These are phyloP conservation scores for Venustampulla echinocandica DNA, from an alignment of 495 filamentous ascomycete genomes.

Conservation along the genomic window DNA sequence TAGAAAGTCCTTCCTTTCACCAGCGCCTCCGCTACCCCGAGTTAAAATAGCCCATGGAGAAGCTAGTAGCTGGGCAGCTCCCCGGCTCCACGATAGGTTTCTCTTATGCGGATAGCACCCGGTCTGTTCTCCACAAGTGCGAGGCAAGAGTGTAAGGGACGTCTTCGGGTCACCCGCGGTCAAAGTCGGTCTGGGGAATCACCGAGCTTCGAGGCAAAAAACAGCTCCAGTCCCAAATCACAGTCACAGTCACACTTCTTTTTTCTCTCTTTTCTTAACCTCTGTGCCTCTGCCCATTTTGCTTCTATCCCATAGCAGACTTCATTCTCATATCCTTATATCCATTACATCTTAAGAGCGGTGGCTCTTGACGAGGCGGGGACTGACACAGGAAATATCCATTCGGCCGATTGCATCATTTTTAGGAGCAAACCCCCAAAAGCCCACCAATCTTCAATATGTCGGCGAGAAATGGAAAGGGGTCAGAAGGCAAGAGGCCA, in stretches of 20 bases:
- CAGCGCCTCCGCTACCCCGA: conserved; percentile 9
- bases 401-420: conserved; percentile 10
- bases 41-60: not conserved
- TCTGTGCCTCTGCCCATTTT: not conserved
- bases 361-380: not conserved
- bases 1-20: too few species aligned
- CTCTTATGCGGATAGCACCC: not conserved
- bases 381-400: not conserved
- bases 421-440: not conserved
- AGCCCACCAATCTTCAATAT: conserved; percentile 38
- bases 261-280: not conserved
- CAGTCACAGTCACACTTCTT: not conserved
- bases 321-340: not conserved
- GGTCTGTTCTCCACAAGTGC: not conserved
- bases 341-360: not conserved
- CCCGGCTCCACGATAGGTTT: conserved; percentile 6
- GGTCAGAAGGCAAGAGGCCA: conserved; percentile 64
- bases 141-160: not conserved
- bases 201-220: conserved; percentile 2
- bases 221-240: not conserved
- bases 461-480: conserved; percentile 54
- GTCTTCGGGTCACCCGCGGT: not conserved
- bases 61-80: too few species aligned
- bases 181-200: not conserved
- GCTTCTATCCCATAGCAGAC: not conserved